phyloP scores from a whole-genome alignment of 768 basidiomycete species.

The Kwoniella heveanensis region DNA sequence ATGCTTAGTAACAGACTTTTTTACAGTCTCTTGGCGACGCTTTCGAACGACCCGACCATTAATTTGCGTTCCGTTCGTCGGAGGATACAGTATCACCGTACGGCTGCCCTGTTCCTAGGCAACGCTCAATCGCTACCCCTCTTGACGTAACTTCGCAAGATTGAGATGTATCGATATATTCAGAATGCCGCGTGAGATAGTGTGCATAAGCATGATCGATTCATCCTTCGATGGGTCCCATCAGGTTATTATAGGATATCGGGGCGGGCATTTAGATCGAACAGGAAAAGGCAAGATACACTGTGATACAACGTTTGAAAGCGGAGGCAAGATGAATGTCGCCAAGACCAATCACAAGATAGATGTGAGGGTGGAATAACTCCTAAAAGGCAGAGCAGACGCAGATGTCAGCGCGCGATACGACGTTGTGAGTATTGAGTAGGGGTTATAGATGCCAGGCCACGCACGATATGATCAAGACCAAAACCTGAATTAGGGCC shows the following conservation, averaged over 20 bases:
- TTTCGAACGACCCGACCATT: background rate
- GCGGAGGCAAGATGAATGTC: background rate
- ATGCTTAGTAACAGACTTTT: too few relatives aligned
- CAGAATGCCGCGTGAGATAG: too few relatives aligned
- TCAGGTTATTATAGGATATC: too few relatives aligned
- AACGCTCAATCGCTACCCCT: too few relatives aligned
- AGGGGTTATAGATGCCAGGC: background rate
- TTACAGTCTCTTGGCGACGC: background rate
- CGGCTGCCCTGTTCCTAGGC: background rate
- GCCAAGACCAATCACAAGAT: constrained; percentile 31
- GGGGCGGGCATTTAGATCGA: too few relatives aligned
- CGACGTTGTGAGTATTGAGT: background rate
- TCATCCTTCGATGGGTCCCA: too few relatives aligned
- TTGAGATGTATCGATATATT: too few relatives aligned
- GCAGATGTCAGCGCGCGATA: background rate
- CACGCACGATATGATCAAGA: constrained; percentile 49
- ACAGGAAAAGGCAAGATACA: background rate
- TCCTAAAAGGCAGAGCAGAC: constrained; percentile 31
- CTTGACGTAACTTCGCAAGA: too few relatives aligned
- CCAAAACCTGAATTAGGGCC: constrained; percentile 46
- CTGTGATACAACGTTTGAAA: constrained; percentile 2
- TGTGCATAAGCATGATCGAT: too few relatives aligned
- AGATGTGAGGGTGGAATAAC: constrained; percentile 47
- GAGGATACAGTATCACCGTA: too few relatives aligned
- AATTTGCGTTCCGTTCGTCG: background rate